Evolutionary conservation across 2,329 filamentous ascomycete genomes (phyloP).

Genomic region (Hymenoscyphus occultus): DNA sequence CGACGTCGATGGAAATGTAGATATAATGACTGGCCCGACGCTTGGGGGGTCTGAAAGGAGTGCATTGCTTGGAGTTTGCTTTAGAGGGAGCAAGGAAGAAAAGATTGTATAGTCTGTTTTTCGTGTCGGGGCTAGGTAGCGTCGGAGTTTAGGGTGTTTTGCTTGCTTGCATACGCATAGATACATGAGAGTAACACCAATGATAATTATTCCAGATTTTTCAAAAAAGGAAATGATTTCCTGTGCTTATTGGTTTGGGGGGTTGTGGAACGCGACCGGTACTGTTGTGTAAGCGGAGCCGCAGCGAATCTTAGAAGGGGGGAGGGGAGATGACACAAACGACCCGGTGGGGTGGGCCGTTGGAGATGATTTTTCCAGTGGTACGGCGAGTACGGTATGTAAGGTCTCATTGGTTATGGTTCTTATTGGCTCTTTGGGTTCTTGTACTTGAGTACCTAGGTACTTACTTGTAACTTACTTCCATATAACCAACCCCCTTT

Average conservation of each 20-base stretch:
- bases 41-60: background rate
- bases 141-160: background rate
- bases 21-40: conserved; percentile 4
- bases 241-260: background rate
- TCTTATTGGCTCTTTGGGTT: too few relatives aligned
- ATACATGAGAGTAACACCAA: background rate
- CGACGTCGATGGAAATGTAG: background rate
- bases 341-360: too few relatives aligned
- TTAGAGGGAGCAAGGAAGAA: too few relatives aligned
- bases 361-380: too few relatives aligned
- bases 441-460: too few relatives aligned
- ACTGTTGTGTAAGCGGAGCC: background rate
- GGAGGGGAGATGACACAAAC: too few relatives aligned
- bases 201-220: background rate
- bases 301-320: too few relatives aligned
- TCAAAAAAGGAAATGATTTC: background rate
- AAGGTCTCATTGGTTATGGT: too few relatives aligned
- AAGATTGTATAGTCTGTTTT: background rate
- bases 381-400: too few relatives aligned
- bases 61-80: background rate
- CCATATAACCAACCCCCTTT: too few relatives aligned
- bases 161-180: conserved; percentile 1
- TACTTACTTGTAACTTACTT: too few relatives aligned
- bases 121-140: background rate
- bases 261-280: background rate